These are phyloP conservation scores for Boletus sensibilis DNA, from an alignment of 768 basidiomycete species.

Conservation along the genomic window DNA sequence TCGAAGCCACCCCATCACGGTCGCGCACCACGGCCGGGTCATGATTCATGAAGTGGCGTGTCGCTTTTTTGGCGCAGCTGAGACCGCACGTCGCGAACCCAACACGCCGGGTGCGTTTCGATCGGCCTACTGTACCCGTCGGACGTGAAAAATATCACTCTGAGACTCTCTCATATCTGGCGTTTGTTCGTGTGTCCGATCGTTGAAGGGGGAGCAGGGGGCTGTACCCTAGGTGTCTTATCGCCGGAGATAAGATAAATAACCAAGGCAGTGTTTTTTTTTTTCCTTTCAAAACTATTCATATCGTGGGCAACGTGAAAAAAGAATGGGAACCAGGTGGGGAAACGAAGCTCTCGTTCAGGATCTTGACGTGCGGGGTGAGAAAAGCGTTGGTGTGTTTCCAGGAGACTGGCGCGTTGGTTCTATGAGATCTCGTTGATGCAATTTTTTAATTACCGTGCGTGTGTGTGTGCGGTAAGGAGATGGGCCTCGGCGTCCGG, in stretches of 20 bases:
- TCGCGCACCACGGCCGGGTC: constrained; percentile 9
- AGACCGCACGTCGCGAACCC: background rate
- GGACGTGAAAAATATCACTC: too few relatives aligned
- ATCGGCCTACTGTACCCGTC: background rate
- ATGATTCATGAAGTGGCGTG: constrained; percentile 14
- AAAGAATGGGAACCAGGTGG: too few relatives aligned
- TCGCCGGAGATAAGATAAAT: background rate
- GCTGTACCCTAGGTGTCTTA: background rate
- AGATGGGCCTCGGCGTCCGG: too few relatives aligned
- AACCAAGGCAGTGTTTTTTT: background rate
- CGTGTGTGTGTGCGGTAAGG: too few relatives aligned
- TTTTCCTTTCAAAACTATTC: too few relatives aligned
- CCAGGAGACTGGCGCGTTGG: background rate
- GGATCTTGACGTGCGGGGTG: background rate
- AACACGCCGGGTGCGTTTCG: background rate
- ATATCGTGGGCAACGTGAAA: background rate
- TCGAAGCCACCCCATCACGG: background rate
- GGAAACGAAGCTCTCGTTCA: too few relatives aligned
- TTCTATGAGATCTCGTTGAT: too few relatives aligned
- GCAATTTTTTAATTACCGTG: too few relatives aligned
- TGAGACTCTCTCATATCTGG: background rate
- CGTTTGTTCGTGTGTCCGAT: background rate
- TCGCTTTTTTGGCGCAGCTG: constrained; percentile 6
- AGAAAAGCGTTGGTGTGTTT: too few relatives aligned
- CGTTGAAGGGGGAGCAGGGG: background rate